A percentile compares a stretch with the other conserved stretches of the same genome.
These are phyloP conservation scores for Pseudophaeomoniella oleicola DNA, from an alignment of 2,329 filamentous ascomycete species.

Conservation along the genomic window DNA sequence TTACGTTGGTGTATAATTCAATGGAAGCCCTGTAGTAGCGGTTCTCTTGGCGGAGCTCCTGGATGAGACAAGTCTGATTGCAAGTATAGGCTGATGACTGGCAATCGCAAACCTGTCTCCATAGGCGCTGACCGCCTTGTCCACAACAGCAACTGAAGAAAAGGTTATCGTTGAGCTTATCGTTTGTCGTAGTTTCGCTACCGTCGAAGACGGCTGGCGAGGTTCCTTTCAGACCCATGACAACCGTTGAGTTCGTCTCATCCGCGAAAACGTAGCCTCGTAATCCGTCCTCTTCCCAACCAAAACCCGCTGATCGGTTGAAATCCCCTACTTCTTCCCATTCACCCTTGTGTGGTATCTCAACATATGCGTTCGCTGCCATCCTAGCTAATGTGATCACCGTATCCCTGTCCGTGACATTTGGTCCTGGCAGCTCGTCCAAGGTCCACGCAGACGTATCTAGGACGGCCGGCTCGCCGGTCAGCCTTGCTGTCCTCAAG, in stretches of 20 bases:
- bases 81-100: constrained; percentile 75
- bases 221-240: constrained; percentile 88
- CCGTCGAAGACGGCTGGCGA: constrained; percentile 85
- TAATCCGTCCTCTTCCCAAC: constrained; percentile 79
- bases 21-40: constrained; percentile 82
- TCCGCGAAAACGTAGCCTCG: constrained; percentile 88
- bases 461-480: constrained; percentile 52
- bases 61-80: constrained; percentile 76
- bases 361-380: constrained; percentile 78
- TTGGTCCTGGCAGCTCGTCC: constrained; percentile 64
- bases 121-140: constrained; percentile 79
- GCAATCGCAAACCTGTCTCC: constrained; percentile 88
- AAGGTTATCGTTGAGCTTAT: constrained; percentile 95
- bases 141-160: constrained; percentile 97
- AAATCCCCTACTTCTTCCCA: constrained; percentile 75
- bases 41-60: constrained; percentile 65
- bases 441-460: constrained; percentile 66
- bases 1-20: constrained; percentile 86
- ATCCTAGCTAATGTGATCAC: constrained; percentile 75
- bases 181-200: constrained; percentile 90
- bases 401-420: constrained; percentile 73
- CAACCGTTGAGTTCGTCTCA: constrained; percentile 67
- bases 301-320: constrained; percentile 79
- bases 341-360: constrained; percentile 53
- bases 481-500: constrained; percentile 55